Evolutionary conservation across 2,329 filamentous ascomycete genomes (phyloP), one percentile per base, ranked within the genome.

Genomic region (Huntiella bhutanensis): DNA sequence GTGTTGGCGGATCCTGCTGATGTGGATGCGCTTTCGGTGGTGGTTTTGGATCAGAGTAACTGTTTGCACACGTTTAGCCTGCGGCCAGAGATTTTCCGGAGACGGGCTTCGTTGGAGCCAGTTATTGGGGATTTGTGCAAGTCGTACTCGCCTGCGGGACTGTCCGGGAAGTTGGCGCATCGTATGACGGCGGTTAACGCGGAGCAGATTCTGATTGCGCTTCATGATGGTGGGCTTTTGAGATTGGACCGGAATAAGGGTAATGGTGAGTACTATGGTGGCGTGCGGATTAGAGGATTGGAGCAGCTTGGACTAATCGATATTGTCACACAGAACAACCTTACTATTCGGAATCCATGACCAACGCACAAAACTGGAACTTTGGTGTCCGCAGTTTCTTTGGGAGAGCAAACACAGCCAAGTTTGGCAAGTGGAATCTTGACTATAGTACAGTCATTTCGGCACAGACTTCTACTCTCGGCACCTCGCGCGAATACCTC

Each of bases 21-120:
- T 50, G 80, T 80, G 55, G 82, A 93, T 66, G 72, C 77, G 51
- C 64, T 95, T 44, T 80, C 73, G 54, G 71, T 86, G 38, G 92
- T 86, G 60, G 81, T 82, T 43, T 68, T 94, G 55, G 88, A 87
- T 51, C 73, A 77, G 51, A 68, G 73, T n/a, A 82, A 80, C 56
- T 77, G 84, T 52, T 68, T 98, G 13, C 87, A 87, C 62, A 86
- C 83, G 10, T 70, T 98, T 53, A 80, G 73, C n/a, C 63, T 98
- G 43, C 78, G 80, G 49, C 80, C 82, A 28, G 83, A 91, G 54
- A 80, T 83, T 57, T 93, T 96, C 59, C 71, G 77, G 50, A 77
- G 77, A 58, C 69, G 71, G 49, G 68, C 71, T 1, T 75, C 75
- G 15, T 74, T 79, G 12, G 84, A 92, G 53, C 73, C 79, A 44